Percentiles rank a stretch among this genome's conserved stretches.
Conservation (phyloP, 78 protist species). For the Tieghemostelium lacteum region DNA sequence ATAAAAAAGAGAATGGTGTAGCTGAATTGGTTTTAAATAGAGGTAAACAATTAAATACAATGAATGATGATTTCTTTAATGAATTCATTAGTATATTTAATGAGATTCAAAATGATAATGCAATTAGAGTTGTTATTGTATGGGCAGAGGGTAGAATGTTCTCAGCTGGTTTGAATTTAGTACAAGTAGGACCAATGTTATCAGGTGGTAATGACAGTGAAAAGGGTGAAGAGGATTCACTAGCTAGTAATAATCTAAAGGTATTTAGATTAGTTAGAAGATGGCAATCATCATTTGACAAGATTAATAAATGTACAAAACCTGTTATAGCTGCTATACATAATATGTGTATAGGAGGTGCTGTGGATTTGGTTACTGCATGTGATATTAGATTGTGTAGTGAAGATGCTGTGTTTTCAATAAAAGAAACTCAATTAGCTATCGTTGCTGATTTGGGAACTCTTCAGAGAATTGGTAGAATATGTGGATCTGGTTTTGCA, state of each 20-base stretch:
- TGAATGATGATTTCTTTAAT: constrained; percentile 68
- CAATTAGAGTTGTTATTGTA: constrained; percentile 41
- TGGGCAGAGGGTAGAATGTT: constrained; percentile 57
- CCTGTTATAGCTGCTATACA: constrained; percentile 86
- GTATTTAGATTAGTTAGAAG: constrained; percentile 48
- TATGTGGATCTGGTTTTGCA: constrained; percentile 65
- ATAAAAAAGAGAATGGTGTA: constrained; percentile 4
- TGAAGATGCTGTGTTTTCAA: constrained; percentile 71
- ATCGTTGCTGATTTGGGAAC: constrained; percentile 93
- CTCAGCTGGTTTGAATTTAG: constrained; percentile 59
- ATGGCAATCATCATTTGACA: constrained; percentile 74
- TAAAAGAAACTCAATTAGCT: constrained; percentile 86
- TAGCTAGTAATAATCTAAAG: not conserved
- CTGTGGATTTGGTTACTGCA: constrained; percentile 85
- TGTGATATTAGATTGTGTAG: constrained; percentile 84
- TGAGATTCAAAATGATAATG: constrained; percentile 48
- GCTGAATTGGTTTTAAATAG: constrained; percentile 48
- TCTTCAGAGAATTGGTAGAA: constrained; percentile 81
- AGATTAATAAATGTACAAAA: constrained; percentile 61
- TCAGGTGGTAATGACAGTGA: constrained; percentile 5
- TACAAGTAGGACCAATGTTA: not conserved
- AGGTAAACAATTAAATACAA: constrained; percentile 31
- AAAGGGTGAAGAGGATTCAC: no score
- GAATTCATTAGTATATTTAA: constrained; percentile 48
- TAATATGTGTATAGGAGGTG: constrained; percentile 87